Evolutionary conservation across 2,329 filamentous ascomycete species (phyloP), one percentile per base, ranked within the genome.

Genomic region (Aspergillus arachidicola): DNA sequence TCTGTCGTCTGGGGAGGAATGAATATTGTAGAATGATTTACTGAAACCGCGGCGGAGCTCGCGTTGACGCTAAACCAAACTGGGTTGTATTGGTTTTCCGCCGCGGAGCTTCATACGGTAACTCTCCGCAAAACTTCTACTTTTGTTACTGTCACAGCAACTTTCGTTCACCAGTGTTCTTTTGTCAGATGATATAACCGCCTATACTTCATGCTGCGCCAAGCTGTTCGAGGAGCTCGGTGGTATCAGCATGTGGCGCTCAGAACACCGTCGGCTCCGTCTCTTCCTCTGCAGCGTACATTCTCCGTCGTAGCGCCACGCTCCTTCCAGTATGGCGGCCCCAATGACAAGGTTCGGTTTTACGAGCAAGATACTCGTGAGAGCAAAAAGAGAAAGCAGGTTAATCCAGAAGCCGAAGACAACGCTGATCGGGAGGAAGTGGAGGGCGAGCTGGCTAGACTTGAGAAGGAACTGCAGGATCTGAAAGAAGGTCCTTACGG

Each of bases 401-500:
- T 82, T 30, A 73, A 81, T 51, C 75, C 76, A 3, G 77, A 81
- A 41, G 75, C 76, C 7, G 79, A 80, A 63, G 72, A 78, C 21
- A 73, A 69, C 19, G 72, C 72, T 36, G 79, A 81, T 54, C 70
- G 72, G 58, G 70, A 77, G 45, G 74, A 76, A 32, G 65, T 81
- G 19, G 72, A 77, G 64, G 62, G 69, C 26, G 74, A 80, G 66
- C 71, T 82, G 54, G 70, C 76, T 19, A 71, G 76, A 64, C 68
- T 83, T 30, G 75, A 81, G 56, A 66, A 72, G 48, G 79, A 82
- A 64, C 67, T 82, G 38, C 72, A 77, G 43, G 66, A 73, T 12
- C 55, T 82, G 60, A 73, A 75, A 63, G 74, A 80, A 63, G 80
- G 79, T 2, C 80, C 80, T 14, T 82, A 79, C 63, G 73, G 73